Conservation (phyloP, 176 grass and related monocot genomes). For the Hordeum marinum region DNA sequence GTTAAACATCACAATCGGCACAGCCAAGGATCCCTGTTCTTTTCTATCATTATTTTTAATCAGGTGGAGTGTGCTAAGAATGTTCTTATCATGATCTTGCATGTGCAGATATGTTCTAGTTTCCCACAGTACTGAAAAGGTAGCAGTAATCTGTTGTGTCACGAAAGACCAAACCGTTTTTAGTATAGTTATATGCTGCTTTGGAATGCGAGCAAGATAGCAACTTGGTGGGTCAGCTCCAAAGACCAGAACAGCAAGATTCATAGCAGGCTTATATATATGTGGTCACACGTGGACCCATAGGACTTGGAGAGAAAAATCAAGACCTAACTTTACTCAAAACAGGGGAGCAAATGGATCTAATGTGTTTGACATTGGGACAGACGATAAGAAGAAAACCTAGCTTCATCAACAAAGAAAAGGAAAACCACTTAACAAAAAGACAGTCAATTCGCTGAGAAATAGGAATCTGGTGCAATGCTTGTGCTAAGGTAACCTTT, state of each 20-base stretch:
- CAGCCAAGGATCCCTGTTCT: not conserved
- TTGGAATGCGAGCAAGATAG: slow-evolving; percentile 25
- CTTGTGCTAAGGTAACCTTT: not conserved
- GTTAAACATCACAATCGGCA: not conserved
- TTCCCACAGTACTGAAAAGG: not conserved
- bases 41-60: not conserved
- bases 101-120: slow-evolving; percentile 11
- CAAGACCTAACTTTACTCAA: not conserved
- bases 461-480: not conserved
- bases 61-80: not conserved
- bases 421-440: not conserved
- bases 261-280: not conserved
- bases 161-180: not conserved
- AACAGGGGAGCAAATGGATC: not conserved
- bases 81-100: slow-evolving; percentile 17
- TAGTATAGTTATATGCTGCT: not conserved
- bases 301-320: not conserved
- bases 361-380: not conserved
- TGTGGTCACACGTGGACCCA: not conserved
- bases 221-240: slow-evolving; percentile 27
- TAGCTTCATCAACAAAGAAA: not conserved
- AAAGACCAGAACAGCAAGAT: slow-evolving; percentile 15
- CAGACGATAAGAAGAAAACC: slow-evolving; percentile 10
- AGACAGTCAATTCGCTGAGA: not conserved
- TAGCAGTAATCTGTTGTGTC: not conserved